phyloP scores from a whole-genome alignment of 352 stramenopile genomes.

The Globisporangium perplexum region DNA sequence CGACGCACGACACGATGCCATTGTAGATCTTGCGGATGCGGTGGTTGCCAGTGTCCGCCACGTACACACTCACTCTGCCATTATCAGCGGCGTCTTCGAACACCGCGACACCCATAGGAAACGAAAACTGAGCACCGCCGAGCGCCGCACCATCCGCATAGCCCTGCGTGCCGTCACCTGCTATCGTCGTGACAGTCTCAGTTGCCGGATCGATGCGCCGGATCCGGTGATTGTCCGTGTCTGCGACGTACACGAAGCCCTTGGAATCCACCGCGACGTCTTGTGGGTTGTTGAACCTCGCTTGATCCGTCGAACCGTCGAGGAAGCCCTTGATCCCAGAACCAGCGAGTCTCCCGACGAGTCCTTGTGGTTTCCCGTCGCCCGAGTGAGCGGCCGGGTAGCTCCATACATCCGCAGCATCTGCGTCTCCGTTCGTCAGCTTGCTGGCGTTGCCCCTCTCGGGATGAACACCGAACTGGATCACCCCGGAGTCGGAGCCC shows the following conservation, averaged over 20 bases:
- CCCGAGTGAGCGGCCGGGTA: conserved; percentile 32
- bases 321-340: conserved; percentile 64
- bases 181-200: conserved; percentile 44
- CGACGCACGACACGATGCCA: conserved; percentile 81
- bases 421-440: conserved; percentile 23
- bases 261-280: conserved; percentile 89
- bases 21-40: conserved; percentile 66
- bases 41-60: conserved; percentile 82
- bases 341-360: conserved; percentile 88
- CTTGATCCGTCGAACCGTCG: conserved; percentile 53
- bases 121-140: conserved; percentile 50
- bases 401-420: conserved; percentile 65
- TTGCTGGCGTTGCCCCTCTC: conserved; percentile 22
- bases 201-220: conserved; percentile 60
- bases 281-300: conserved; percentile 88
- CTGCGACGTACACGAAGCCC: conserved; percentile 92
- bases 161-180: conserved; percentile 42
- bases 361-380: conserved; percentile 81
- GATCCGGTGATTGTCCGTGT: conserved; percentile 94
- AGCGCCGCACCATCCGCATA: conserved; percentile 37
- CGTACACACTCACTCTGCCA: conserved; percentile 41
- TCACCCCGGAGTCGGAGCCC: conserved; percentile 53
- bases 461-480: conserved; percentile 24
- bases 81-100: conserved; percentile 27
- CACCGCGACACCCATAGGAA: conserved; percentile 60